Conservation (phyloP, 192 early-diverging fungal genomes). For the Linderina pennispora region DNA sequence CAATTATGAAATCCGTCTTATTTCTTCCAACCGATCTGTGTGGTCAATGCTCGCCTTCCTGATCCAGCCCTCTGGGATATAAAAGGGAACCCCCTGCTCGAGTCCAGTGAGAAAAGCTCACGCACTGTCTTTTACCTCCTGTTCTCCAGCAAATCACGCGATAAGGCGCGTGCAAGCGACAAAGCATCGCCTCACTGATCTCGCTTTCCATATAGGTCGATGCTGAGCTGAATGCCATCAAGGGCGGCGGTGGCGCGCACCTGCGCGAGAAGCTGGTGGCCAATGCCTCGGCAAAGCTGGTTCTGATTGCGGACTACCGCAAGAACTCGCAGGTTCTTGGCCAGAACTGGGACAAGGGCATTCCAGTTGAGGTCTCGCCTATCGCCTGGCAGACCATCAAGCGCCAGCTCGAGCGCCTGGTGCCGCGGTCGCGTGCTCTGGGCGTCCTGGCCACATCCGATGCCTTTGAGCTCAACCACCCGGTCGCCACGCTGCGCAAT, state of each 20-base stretch:
- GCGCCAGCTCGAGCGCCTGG: slow-evolving; percentile 44
- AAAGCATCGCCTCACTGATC: too few relatives aligned
- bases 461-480: slow-evolving; percentile 28
- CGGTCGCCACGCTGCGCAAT: slow-evolving; percentile 69
- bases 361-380: slow-evolving; percentile 88
- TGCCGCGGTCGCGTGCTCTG: slow-evolving; percentile 4
- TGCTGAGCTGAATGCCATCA: slow-evolving; percentile 82
- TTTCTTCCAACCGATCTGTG: too few relatives aligned
- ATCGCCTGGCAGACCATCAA: slow-evolving; percentile 68
- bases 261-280: slow-evolving; percentile 93
- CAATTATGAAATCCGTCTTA: too few relatives aligned
- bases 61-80: too few relatives aligned
- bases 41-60: too few relatives aligned
- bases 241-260: slow-evolving; percentile 92
- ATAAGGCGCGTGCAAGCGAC: too few relatives aligned
- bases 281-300: slow-evolving; percentile 69
- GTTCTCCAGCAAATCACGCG: too few relatives aligned
- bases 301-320: slow-evolving; percentile 86
- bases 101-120: too few relatives aligned
- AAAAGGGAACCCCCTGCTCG: too few relatives aligned
- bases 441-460: neutral
- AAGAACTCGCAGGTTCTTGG: slow-evolving; percentile 78
- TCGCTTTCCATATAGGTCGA: too few relatives aligned
- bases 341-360: slow-evolving; percentile 79
- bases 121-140: too few relatives aligned